These are phyloP conservation scores for Colletotrichum sublineola DNA, from an alignment of 2,329 filamentous ascomycete species.

Conservation along the genomic window DNA sequence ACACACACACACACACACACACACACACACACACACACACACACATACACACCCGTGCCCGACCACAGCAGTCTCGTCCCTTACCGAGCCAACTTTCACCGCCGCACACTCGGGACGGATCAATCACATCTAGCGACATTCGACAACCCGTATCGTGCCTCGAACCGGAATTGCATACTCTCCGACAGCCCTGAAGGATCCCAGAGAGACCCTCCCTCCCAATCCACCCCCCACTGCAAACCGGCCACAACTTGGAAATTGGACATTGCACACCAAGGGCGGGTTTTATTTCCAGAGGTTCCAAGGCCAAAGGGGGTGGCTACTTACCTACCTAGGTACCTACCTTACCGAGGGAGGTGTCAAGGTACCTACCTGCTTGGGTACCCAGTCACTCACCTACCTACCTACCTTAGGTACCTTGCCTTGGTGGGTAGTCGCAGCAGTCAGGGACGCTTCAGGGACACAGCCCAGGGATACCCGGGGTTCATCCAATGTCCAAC, in stretches of 20 bases:
- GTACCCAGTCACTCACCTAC: neutral
- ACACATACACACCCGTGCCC: neutral
- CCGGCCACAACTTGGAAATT: constrained; percentile 25
- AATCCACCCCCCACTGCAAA: constrained; percentile 19
- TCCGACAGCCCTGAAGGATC: constrained; percentile 7
- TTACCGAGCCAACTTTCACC: constrained; percentile 12
- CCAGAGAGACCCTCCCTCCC: constrained; percentile 1
- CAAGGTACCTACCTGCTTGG: neutral
- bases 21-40: too few relatives aligned
- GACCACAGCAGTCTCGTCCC: neutral
- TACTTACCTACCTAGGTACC: neutral
- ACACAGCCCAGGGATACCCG: constrained; percentile 11
- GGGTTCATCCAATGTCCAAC: constrained; percentile 35
- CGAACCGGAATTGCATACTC: constrained; percentile 37
- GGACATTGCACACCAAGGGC: constrained; percentile 11
- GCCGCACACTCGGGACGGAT: neutral
- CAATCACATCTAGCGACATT: constrained; percentile 8
- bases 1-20: too few relatives aligned
- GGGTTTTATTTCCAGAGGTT: constrained; percentile 18
- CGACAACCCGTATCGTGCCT: constrained; percentile 25
- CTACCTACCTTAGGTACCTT: neutral
- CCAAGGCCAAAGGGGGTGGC: constrained; percentile 1
- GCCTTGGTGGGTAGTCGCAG: too few relatives aligned
- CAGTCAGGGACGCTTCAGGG: too few relatives aligned
- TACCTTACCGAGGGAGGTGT: neutral